These are phyloP conservation scores for Tuber umbilicatum DNA, from an alignment of 495 filamentous ascomycete species.

Conservation along the genomic window DNA sequence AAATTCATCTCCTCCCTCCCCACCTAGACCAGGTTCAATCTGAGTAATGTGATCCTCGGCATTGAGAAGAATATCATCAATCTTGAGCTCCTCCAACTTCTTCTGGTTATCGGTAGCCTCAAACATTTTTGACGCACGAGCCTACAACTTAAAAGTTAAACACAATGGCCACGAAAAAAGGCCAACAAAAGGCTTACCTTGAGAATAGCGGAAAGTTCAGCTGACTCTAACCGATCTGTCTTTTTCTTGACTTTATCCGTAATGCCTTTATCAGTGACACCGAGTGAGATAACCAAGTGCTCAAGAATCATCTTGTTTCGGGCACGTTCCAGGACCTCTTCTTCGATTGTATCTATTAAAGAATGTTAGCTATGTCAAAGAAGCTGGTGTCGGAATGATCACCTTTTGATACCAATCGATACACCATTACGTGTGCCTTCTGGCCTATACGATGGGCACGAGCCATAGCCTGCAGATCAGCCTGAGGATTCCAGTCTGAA, in stretches of 20 bases:
- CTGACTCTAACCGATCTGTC: conserved; percentile 57
- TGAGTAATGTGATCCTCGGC: conserved; percentile 94
- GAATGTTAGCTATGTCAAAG: conserved; percentile 12
- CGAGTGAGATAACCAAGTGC: conserved; percentile 92
- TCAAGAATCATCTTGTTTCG: conserved; percentile 98
- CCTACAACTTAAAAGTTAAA: conserved; percentile 16
- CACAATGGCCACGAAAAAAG: conserved; percentile 4
- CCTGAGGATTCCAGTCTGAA: conserved; percentile 98
- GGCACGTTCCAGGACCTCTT: conserved; percentile 91
- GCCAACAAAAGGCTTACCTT: conserved; percentile 25
- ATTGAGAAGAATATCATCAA: conserved; percentile 90
- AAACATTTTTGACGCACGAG: conserved; percentile 67
- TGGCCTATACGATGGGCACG: conserved; percentile 96
- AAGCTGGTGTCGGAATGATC: conserved; percentile 4
- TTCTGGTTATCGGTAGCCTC: conserved; percentile 92
- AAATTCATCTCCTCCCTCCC: conserved; percentile 88
- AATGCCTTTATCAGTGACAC: conserved; percentile 82
- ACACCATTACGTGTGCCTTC: conserved; percentile 89
- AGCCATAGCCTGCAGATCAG: conserved; percentile 97
- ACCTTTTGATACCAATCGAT: conserved; percentile 80
- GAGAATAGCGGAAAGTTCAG: conserved; percentile 41
- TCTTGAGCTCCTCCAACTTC: conserved; percentile 95
- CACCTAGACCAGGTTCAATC: conserved; percentile 76
- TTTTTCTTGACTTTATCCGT: conserved; percentile 51
- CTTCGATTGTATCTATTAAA: conserved; percentile 76